Evolutionary conservation across 2,329 filamentous ascomycete genomes (phyloP), one percentile per base, ranked within the genome.

Genomic region (Stachybotrys chartarum): DNA sequence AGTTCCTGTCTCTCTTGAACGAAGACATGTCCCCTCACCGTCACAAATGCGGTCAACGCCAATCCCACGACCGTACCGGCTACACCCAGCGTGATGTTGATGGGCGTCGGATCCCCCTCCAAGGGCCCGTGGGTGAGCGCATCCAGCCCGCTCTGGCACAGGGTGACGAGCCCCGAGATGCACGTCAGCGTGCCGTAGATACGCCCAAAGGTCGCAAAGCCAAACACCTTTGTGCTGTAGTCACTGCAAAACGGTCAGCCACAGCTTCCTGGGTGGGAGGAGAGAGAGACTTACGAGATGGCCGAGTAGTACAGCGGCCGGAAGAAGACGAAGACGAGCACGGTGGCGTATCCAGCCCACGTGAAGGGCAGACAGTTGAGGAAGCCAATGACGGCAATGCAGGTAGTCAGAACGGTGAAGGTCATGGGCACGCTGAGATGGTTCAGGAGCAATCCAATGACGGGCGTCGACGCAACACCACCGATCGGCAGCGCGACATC

Each of bases 161-260:
- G 86, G 66, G 90, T 90, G 58, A 87, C 78, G 0, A 91, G 62
- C 3, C 88, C 88, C 0, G 88, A 87, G 6, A 88, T 68, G 64
- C 86, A 90, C 54, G 89, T 89, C 55, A 91, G 82, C 5, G 88
- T 78, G 14, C 88, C 88, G 66, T 91, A 91, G 14, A 92, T 86
- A 57, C 88, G 88, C 11, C 88, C 88, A 58, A 91, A 91, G 0
- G 87, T 90, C n/a, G 82, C 79, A 66, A 91, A 91, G 3, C 88
- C 88, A 61, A 91, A 91, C 3, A 91, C 86, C 66, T 91, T 91
- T n/a, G 87, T 87, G 0, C 84, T 79, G 65, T 90, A 91, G 69
- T 91, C 88, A 5, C 75, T 77, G 50, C 31, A 42, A 54, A 16
- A 24, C 35, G 54, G 12, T 58, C 35, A 47, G 14, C 7, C 3